These are phyloP conservation scores for Epichloe baconii DNA, from an alignment of 2,329 filamentous ascomycete genomes.

Conservation along the genomic window DNA sequence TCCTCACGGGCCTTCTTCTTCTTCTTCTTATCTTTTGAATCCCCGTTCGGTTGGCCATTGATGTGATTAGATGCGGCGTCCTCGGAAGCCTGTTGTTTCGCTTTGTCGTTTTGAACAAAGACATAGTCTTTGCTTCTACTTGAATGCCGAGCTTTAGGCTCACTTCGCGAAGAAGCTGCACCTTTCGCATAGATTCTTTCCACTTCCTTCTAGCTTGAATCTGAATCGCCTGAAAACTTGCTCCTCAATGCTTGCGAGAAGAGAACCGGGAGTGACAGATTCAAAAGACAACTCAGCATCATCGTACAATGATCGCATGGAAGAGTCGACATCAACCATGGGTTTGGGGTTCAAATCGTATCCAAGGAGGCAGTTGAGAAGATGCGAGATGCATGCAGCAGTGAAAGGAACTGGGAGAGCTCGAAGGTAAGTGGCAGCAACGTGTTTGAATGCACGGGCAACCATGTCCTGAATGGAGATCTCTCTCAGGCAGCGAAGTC, in stretches of 20 bases:
- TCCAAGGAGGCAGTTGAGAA: constrained; percentile 89
- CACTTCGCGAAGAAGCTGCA: constrained; percentile 82
- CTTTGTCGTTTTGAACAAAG: constrained; percentile 18
- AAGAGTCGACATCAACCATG: constrained; percentile 60
- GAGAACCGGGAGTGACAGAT: constrained; percentile 57
- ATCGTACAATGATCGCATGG: constrained; percentile 61
- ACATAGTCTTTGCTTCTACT: constrained; percentile 51
- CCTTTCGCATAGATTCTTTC: constrained; percentile 51
- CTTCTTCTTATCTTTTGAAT: constrained; percentile 34
- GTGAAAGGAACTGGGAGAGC: constrained; percentile 68
- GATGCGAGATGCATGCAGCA: constrained; percentile 67
- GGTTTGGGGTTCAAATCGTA: constrained; percentile 64
- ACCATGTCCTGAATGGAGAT: constrained; percentile 87
- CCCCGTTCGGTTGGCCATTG: constrained; percentile 30
- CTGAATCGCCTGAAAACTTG: constrained; percentile 66
- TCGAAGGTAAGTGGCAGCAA: constrained; percentile 66
- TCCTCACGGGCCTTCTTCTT: constrained; percentile 52
- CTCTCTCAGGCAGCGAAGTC: constrained; percentile 63
- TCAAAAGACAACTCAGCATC: constrained; percentile 76
- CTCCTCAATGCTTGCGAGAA: constrained; percentile 56
- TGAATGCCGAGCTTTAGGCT: constrained; percentile 84
- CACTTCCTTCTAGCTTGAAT: constrained; percentile 58
- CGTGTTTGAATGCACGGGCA: constrained; percentile 89
- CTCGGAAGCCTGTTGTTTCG: constrained; percentile 18
- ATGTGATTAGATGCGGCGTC: constrained; percentile 19